Evolutionary conservation across 2,329 filamentous ascomycete species (phyloP).

Genomic region (Colletotrichum sidae): DNA sequence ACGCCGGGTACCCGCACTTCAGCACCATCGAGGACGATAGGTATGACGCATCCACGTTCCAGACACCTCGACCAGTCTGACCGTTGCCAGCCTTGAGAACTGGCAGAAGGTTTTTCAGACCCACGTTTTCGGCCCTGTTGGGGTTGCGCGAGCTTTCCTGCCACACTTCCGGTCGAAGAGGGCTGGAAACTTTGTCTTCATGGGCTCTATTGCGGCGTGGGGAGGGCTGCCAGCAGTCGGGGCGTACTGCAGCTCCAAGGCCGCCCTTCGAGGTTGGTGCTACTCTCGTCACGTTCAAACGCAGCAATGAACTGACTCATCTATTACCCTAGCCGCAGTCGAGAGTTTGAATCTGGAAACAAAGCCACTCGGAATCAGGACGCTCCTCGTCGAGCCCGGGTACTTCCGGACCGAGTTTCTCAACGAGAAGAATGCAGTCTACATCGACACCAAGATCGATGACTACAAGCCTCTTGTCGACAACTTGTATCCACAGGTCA

Average conservation of each 20-base stretch:
- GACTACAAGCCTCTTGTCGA: slow-evolving; percentile 40
- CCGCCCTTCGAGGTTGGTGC: slow-evolving; percentile 45
- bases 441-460: slow-evolving; percentile 40
- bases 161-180: slow-evolving; percentile 46
- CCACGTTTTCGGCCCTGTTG: slow-evolving; percentile 52
- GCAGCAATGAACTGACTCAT: too few relatives aligned
- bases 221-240: slow-evolving; percentile 45
- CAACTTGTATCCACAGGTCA: neutral
- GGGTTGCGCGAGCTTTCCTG: slow-evolving; percentile 48
- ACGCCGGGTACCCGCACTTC: slow-evolving; percentile 49
- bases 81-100: neutral
- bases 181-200: slow-evolving; percentile 46
- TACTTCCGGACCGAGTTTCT: slow-evolving; percentile 57
- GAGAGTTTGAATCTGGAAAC: slow-evolving; percentile 47
- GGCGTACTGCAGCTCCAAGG: slow-evolving; percentile 47
- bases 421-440: slow-evolving; percentile 43
- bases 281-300: too few relatives aligned
- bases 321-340: slow-evolving; percentile 40
- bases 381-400: slow-evolving; percentile 57
- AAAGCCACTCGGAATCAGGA: slow-evolving; percentile 46
- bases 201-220: slow-evolving; percentile 51
- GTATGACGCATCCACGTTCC: slow-evolving; percentile 27
- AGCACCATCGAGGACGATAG: slow-evolving; percentile 45
- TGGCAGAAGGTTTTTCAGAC: slow-evolving; percentile 41
- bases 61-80: neutral